phyloP scores from a whole-genome alignment of 2,329 filamentous ascomycete species.

The Zasmidium cellare region DNA sequence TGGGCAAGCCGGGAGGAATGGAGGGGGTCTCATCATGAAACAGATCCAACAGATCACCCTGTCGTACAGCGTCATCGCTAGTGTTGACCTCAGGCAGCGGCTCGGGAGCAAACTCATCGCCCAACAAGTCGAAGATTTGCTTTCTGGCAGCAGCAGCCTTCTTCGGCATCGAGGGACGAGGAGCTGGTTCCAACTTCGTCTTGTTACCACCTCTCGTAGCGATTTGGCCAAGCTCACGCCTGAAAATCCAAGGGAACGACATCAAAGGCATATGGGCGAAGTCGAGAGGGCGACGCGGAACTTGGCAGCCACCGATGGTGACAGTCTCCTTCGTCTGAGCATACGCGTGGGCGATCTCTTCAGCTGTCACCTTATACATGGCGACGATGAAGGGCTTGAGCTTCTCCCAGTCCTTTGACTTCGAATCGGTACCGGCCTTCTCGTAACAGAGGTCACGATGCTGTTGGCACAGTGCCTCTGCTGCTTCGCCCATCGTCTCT shows the following conservation, averaged over 20 bases:
- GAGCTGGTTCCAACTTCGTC: conserved; percentile 5
- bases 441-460: conserved; percentile 68
- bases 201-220: conserved; percentile 46
- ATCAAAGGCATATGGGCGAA: conserved; percentile 72
- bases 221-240: conserved; percentile 68
- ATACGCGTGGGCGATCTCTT: conserved; percentile 64
- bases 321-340: conserved; percentile 48
- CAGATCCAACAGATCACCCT: conserved; percentile 22
- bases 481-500: conserved; percentile 74
- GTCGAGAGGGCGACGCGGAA: conserved; percentile 40
- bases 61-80: conserved; percentile 12
- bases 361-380: conserved; percentile 81
- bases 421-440: conserved; percentile 52
- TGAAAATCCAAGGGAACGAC: conserved; percentile 92
- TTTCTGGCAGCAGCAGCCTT: conserved; percentile 13
- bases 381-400: conserved; percentile 76
- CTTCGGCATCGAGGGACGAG: conserved; percentile 13
- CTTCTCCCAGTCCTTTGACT: conserved; percentile 48
- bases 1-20: neutral
- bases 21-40: neutral
- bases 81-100: conserved; percentile 18
- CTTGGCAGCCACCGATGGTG: conserved; percentile 39
- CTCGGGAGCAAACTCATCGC: conserved; percentile 14
- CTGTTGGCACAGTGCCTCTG: conserved; percentile 64
- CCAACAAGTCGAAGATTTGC: conserved; percentile 10